Percentiles rank a stretch among this genome's conserved stretches.
Evolutionary conservation across 768 basidiomycete genomes (phyloP).

Genomic region (Kondoa subrosea): DNA sequence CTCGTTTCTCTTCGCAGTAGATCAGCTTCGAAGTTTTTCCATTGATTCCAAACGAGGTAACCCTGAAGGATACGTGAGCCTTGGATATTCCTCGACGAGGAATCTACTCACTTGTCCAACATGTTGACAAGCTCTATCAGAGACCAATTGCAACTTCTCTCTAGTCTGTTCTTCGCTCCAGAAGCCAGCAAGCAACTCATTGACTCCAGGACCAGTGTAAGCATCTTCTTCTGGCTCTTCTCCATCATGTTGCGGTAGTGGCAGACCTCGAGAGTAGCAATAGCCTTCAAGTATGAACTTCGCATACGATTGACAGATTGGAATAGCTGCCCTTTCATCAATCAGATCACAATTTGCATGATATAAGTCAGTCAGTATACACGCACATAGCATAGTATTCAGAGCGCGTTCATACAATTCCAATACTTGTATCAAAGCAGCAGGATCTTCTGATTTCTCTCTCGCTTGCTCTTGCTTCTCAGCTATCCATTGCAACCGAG

Average conservation of each 20-base stretch:
- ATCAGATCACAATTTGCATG: neutral
- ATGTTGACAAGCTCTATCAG: slow-evolving; percentile 8
- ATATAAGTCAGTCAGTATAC: neutral
- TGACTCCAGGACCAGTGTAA: neutral
- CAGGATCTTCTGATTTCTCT: neutral
- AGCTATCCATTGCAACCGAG: slow-evolving; percentile 9
- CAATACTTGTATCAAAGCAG: slow-evolving; percentile 5
- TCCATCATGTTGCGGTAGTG: slow-evolving; percentile 5
- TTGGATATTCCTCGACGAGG: neutral
- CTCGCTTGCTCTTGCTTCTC: neutral
- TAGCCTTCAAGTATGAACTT: neutral
- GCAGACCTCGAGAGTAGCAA: neutral
- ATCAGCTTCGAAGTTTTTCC: slow-evolving; percentile 58
- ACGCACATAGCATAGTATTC: neutral
- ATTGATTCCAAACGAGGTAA: slow-evolving; percentile 51
- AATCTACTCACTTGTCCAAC: slow-evolving; percentile 2
- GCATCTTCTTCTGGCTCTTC: slow-evolving; percentile 5
- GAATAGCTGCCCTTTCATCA: neutral
- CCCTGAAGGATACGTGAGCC: slow-evolving; percentile 38
- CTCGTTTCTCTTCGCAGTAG: slow-evolving; percentile 36
- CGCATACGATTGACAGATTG: neutral
- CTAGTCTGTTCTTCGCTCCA: slow-evolving; percentile 14
- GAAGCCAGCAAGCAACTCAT: slow-evolving; percentile 8
- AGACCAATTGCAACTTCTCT: slow-evolving; percentile 8
- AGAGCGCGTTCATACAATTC: neutral